Conservation (phyloP, 768 basidiomycete genomes). For the Hygrophoropsis aurantiaca region DNA sequence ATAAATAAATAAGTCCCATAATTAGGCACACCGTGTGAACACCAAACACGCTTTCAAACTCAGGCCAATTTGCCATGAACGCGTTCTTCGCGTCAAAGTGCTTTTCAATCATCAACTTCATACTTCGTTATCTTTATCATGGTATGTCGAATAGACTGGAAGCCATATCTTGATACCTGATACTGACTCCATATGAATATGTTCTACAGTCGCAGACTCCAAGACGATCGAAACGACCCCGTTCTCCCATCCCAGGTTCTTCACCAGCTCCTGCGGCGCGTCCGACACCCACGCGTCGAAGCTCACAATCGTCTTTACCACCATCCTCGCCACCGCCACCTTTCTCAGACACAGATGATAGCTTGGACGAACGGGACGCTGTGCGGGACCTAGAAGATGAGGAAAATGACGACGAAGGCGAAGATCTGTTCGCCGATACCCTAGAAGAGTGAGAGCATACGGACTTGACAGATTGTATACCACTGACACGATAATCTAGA, state of each 20-base stretch:
- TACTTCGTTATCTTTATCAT: slow-evolving; percentile 26
- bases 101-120: slow-evolving; percentile 19
- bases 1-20: background rate
- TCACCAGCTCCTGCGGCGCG: slow-evolving; percentile 49
- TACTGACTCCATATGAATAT: slow-evolving; percentile 1
- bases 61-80: slow-evolving; percentile 33
- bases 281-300: slow-evolving; percentile 47
- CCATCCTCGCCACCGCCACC: slow-evolving; percentile 82
- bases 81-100: slow-evolving; percentile 44
- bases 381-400: slow-evolving; percentile 67
- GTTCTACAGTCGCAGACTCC: slow-evolving; percentile 40
- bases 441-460: slow-evolving; percentile 60
- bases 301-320: slow-evolving; percentile 75
- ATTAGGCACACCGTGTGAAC: background rate
- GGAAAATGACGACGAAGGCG: slow-evolving; percentile 68
- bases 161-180: background rate
- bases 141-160: slow-evolving; percentile 29
- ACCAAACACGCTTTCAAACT: slow-evolving; percentile 42
- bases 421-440: slow-evolving; percentile 88
- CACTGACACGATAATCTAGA: slow-evolving; percentile 33
- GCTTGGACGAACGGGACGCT: slow-evolving; percentile 67
- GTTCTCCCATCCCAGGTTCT: slow-evolving; percentile 49
- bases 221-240: slow-evolving; percentile 61
- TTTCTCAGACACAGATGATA: slow-evolving; percentile 88
- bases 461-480: background rate